Evolutionary conservation across 169 alveolate genomes (phyloP), one percentile per base, ranked within the genome.

Genomic region (Plasmodium blacklocki): DNA sequence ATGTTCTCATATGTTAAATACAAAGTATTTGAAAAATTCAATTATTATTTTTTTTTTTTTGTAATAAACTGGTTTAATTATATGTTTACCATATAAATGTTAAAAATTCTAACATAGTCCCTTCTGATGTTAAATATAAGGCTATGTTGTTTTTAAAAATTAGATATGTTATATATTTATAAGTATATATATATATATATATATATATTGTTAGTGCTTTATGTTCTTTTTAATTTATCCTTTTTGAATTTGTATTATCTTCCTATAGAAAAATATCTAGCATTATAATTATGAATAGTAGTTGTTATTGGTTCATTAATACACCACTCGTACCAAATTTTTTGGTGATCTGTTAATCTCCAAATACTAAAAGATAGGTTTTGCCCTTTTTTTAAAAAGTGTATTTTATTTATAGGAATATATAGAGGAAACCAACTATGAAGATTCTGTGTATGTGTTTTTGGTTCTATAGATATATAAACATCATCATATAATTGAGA

Each of bases 281-380:
- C 92, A 54, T 86, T 86, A 32, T 23, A 70, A 67, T 86, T 86
- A 63, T 86, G 92, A 58, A 86, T 72, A 45, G 3, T 19, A 32
- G 92, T 86, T 23, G 74, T 4, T 23, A 15, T 62, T 11, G 92
- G 92, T 14, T 71, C 92, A 66, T 70, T 86, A 43, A 86, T n/a
- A 54, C 92, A 86, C 96, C 96, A 94, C 26, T 94, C 96, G 68
- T 94, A 93, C 96, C 96, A 94, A 32, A 94, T 83, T 74, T 92
- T 88, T 19, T 89, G 92, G 43, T 7, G 52, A 68, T 94, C 95
- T 15, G 88, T 86, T 67, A 88, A 72, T 72, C 96, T 73, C 96
- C 96, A 94, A 32, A 94, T 71, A 75, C 94, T 94, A 8, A 94
- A 14, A 72, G 94, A 88, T 5, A 94, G 43, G 0, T 63, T 62